These are phyloP conservation scores for Ilyonectria destructans DNA, from an alignment of 2,329 filamentous ascomycete species.

Conservation along the genomic window DNA sequence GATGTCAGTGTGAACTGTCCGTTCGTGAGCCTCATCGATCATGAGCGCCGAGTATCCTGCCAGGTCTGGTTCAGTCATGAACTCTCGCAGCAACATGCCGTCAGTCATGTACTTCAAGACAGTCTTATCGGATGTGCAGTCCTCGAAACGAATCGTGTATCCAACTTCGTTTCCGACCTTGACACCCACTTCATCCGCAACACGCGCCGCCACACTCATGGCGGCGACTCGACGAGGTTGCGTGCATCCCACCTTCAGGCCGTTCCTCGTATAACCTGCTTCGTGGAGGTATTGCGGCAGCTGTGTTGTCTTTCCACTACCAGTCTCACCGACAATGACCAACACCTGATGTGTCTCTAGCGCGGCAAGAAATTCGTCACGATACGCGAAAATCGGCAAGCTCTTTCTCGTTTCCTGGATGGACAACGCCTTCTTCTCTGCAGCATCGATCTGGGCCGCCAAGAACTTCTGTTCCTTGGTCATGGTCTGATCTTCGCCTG, in stretches of 20 bases:
- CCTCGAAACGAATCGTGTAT: conserved; percentile 95
- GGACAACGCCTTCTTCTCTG: conserved; percentile 88
- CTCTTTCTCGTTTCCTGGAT: conserved; percentile 95
- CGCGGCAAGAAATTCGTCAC: conserved; percentile 89
- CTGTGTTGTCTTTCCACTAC: conserved; percentile 96
- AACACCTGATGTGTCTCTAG: conserved; percentile 89
- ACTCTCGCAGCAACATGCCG: conserved; percentile 92
- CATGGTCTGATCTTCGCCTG: conserved; percentile 80
- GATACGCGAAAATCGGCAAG: conserved; percentile 90
- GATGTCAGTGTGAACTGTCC: conserved; percentile 93
- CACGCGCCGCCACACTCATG: conserved; percentile 97
- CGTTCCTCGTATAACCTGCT: conserved; percentile 88
- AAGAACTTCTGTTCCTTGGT: conserved; percentile 86
- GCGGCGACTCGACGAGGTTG: conserved; percentile 96
- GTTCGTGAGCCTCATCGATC: conserved; percentile 98
- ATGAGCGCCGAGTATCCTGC: conserved; percentile 89
- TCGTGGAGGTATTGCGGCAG: conserved; percentile 95
- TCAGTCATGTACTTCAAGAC: conserved; percentile 97
- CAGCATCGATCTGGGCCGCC: conserved; percentile 87
- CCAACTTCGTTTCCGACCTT: conserved; percentile 94
- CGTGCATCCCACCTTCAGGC: conserved; percentile 91
- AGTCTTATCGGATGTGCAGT: conserved; percentile 92
- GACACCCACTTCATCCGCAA: conserved; percentile 93
- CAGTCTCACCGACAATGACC: conserved; percentile 95
- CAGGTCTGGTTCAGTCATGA: conserved; percentile 90